Evolutionary conservation across 768 basidiomycete genomes (phyloP).

Genomic region (Suillus subluteus): DNA sequence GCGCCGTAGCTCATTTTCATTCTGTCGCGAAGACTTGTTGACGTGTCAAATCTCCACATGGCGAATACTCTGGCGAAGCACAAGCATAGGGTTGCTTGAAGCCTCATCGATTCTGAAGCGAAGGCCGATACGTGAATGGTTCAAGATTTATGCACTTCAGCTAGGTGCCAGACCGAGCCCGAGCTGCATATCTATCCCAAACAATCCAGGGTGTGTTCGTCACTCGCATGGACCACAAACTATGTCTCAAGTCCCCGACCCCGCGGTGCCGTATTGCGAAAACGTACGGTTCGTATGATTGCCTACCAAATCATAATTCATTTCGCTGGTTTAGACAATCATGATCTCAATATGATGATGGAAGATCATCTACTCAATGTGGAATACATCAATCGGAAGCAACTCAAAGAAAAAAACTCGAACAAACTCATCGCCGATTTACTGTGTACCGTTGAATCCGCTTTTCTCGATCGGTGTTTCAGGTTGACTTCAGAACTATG

Average conservation of each 20-base stretch:
- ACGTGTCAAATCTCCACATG: background rate
- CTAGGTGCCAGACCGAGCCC: background rate
- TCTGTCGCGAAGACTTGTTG: background rate
- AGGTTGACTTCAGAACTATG: background rate
- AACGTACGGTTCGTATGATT: background rate
- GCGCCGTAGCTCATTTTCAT: background rate
- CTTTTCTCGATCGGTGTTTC: background rate
- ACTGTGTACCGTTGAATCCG: background rate
- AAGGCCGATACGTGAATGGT: background rate
- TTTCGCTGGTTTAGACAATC: background rate
- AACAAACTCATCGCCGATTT: background rate
- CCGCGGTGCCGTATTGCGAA: slow-evolving; percentile 6
- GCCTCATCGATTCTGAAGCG: background rate
- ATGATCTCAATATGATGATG: background rate
- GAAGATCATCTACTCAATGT: background rate
- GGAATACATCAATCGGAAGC: background rate
- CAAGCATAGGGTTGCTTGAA: background rate
- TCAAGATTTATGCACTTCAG: background rate
- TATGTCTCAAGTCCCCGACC: background rate
- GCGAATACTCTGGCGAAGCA: background rate
- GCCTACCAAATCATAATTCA: background rate
- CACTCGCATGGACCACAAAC: background rate
- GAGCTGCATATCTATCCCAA: slow-evolving; percentile 2
- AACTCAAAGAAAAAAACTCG: background rate
- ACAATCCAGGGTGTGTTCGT: slow-evolving; percentile 1